Percentiles rank a stretch among this genome's conserved stretches.
These are phyloP conservation scores for Ilyonectria mors-panacis DNA, from an alignment of 2,329 filamentous ascomycete species.

Conservation along the genomic window DNA sequence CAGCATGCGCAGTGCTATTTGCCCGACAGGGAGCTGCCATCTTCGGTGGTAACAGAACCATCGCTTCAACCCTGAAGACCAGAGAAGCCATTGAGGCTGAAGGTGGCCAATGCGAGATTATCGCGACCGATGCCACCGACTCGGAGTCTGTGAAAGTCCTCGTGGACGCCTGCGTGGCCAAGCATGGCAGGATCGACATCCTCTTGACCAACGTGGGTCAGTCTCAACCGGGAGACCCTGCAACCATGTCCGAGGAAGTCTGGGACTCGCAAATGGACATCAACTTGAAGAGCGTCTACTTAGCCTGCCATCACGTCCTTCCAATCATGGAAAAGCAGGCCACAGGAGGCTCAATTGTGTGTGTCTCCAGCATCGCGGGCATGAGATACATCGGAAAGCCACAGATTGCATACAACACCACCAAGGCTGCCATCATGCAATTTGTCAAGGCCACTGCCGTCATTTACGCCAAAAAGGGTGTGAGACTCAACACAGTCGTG, in stretches of 20 bases:
- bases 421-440: constrained; percentile 66
- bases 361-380: constrained; percentile 66
- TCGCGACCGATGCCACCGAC: constrained; percentile 67
- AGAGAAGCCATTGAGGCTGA: constrained; percentile 55
- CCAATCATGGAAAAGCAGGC: constrained; percentile 68
- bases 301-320: constrained; percentile 66
- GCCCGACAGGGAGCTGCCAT: constrained; percentile 64
- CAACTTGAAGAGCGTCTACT: constrained; percentile 70
- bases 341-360: constrained; percentile 59
- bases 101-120: constrained; percentile 55
- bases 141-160: constrained; percentile 65
- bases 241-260: constrained; percentile 60
- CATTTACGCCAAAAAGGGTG: constrained; percentile 62
- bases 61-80: constrained; percentile 57
- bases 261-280: constrained; percentile 69
- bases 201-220: constrained; percentile 74
- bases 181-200: constrained; percentile 71
- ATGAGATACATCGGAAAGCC: constrained; percentile 64
- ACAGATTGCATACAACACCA: constrained; percentile 68
- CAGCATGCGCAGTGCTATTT: constrained; percentile 63
- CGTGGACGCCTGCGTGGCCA: constrained; percentile 65
- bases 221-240: constrained; percentile 67
- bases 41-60: constrained; percentile 65
- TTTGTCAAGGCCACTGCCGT: constrained; percentile 66
- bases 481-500: constrained; percentile 69